These are phyloP conservation scores for Cubamyces lactineus DNA, from an alignment of 768 basidiomycete genomes.

Conservation along the genomic window DNA sequence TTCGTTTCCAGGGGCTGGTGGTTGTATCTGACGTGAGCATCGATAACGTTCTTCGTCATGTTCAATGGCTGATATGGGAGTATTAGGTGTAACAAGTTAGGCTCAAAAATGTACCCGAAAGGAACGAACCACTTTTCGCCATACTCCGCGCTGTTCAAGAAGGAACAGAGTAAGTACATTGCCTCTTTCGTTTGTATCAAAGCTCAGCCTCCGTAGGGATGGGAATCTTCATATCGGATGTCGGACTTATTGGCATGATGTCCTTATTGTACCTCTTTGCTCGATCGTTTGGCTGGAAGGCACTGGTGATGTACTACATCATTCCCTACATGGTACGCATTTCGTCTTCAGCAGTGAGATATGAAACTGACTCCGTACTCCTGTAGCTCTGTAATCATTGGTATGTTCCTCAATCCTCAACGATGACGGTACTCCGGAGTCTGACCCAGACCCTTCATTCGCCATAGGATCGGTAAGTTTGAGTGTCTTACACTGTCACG, in stretches of 20 bases:
- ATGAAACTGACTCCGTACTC: conserved; percentile 10
- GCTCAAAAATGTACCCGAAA: conserved; percentile 33
- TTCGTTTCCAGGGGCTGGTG: conserved; percentile 30
- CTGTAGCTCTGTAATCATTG: conserved; percentile 37
- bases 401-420: conserved; percentile 19
- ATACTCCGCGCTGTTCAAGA: conserved; percentile 32
- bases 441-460: neutral
- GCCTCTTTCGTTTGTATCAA: neutral
- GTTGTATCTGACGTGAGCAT: conserved; percentile 31
- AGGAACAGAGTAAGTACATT: conserved; percentile 27
- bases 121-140: conserved; percentile 38
- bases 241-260: conserved; percentile 33
- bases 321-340: conserved; percentile 33
- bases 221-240: conserved; percentile 33
- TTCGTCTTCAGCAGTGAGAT: conserved; percentile 3
- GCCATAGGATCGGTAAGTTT: conserved; percentile 33
- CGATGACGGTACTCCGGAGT: neutral
- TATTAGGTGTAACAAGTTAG: conserved; percentile 32
- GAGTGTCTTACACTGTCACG: neutral
- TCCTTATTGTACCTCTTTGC: conserved; percentile 20
- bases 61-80: neutral
- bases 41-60: neutral
- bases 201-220: conserved; percentile 23
- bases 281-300: conserved; percentile 26
- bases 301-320: conserved; percentile 32